phyloP scores from a whole-genome alignment of 768 basidiomycete genomes.

The Mrakia blollopis region DNA sequence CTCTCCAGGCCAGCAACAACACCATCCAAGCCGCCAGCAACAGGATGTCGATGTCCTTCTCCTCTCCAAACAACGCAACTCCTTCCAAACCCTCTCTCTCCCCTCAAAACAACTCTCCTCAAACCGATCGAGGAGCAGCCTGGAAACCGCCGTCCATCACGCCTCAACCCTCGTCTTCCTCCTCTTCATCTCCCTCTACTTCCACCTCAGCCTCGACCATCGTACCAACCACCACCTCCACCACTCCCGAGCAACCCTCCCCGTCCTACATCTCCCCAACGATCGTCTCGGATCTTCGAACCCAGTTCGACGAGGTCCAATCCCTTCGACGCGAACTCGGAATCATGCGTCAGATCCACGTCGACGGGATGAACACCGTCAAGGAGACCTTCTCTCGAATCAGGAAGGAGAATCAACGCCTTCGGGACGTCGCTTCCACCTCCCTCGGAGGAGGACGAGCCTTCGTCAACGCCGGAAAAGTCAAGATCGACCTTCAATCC shows the following conservation, averaged over 20 bases:
- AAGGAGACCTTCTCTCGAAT: conserved; percentile 75
- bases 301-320: conserved; percentile 92
- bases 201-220: not conserved
- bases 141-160: not conserved
- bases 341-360: conserved; percentile 88
- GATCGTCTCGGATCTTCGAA: conserved; percentile 74
- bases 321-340: conserved; percentile 88
- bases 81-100: not conserved
- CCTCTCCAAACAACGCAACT: not conserved
- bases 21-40: not conserved
- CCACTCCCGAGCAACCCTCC: not conserved
- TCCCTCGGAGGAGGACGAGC: conserved; percentile 79
- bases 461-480: conserved; percentile 86
- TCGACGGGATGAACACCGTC: conserved; percentile 86
- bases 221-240: not conserved
- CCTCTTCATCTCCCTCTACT: not conserved
- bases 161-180: not conserved
- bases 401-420: conserved; percentile 75
- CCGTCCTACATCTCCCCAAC: conserved; percentile 38
- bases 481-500: conserved; percentile 79
- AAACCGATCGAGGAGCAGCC: not conserved
- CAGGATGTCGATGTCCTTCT: conserved; percentile 12
- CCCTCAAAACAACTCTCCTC: not conserved
- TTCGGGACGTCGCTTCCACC: conserved; percentile 76
- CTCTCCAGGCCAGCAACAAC: conserved; percentile 26